Evolutionary conservation across 179 eudicot genomes (phyloP), one percentile per base, ranked within the genome.

Genomic region (Camellia oleifera): DNA sequence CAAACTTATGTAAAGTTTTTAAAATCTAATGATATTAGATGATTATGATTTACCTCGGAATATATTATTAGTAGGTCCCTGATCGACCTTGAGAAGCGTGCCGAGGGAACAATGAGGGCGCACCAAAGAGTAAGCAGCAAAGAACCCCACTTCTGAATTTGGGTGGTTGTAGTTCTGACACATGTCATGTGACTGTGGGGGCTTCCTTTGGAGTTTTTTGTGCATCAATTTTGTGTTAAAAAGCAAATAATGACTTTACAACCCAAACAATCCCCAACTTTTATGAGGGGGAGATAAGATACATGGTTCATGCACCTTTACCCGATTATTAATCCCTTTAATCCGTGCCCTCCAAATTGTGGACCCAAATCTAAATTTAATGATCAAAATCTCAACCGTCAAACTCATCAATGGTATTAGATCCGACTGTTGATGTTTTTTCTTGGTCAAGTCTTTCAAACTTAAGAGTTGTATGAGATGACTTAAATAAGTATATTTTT

Each of bases 101-200:
- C 58, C 74, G 0, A 69, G 53, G 53, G 20, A 14, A 18, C 76
- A 56, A 74, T 53, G 40, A 8, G 26, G 32, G 8, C 8, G 69
- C 68, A 40, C 46, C 10, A 11, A 71, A 8, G 23, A 17, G 20
- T 5, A 48, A 4, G 52, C 4, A 48, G 52, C 52, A 10, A 14
- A 57, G 17, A 78, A 52, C 58, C 79, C 85, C 80, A 76, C 74
- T 17, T 58, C 77, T 83, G 83, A 69, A 69, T 26, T 83, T 70
- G 66, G 74, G 77, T 23, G 64, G 78, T 76, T 76, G 76, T 68
- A 32, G 23, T 79, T 77, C 85, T 83, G 85, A 83, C 85, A 69
- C 62, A 76, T 83, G 80, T 80, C 85, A 83, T 79, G 85, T 80
- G 85, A 76, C 14, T 64, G 82, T 76, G 80, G 85, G 82, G 78